Evolutionary conservation across 441 rosid genomes (phyloP).

Genomic region (Adansonia gregorii): DNA sequence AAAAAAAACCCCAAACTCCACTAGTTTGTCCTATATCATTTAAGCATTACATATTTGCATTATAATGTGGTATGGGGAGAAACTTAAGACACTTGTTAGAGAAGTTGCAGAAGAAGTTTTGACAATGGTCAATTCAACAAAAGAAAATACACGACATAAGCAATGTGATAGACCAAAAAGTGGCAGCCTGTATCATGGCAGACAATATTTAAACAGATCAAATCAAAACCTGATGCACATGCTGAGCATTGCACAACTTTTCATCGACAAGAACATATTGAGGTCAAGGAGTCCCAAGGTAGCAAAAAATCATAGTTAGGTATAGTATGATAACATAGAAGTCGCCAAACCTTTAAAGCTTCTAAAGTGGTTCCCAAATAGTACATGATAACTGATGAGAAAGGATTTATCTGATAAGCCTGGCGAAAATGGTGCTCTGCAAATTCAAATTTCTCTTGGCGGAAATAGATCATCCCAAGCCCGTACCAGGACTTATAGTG

Average conservation of each 20-base stretch:
- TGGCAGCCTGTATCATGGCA: neutral
- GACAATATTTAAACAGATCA: slow-evolving; percentile 6
- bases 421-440: slow-evolving; percentile 83
- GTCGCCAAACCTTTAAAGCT: slow-evolving; percentile 61
- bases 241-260: neutral
- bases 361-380: slow-evolving; percentile 86
- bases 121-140: neutral
- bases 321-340: slow-evolving; percentile 5
- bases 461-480: slow-evolving; percentile 86
- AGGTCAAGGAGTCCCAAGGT: slow-evolving; percentile 7
- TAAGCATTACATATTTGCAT: slow-evolving; percentile 1
- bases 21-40: neutral
- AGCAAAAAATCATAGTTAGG: neutral
- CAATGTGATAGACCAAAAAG: neutral
- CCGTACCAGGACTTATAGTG: slow-evolving; percentile 96
- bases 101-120: slow-evolving; percentile 8
- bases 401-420: slow-evolving; percentile 76
- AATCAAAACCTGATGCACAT: neutral
- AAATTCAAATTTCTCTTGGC: slow-evolving; percentile 83
- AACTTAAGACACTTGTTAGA: neutral
- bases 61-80: neutral
- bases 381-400: slow-evolving; percentile 89
- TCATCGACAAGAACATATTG: slow-evolving; percentile 8
- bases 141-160: neutral
- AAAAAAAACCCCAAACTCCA: neutral